Percentiles rank a stretch among this genome's conserved stretches.
These are phyloP conservation scores for Boletus smithii DNA, from an alignment of 1,284 basidiomycete species.

Conservation along the genomic window DNA sequence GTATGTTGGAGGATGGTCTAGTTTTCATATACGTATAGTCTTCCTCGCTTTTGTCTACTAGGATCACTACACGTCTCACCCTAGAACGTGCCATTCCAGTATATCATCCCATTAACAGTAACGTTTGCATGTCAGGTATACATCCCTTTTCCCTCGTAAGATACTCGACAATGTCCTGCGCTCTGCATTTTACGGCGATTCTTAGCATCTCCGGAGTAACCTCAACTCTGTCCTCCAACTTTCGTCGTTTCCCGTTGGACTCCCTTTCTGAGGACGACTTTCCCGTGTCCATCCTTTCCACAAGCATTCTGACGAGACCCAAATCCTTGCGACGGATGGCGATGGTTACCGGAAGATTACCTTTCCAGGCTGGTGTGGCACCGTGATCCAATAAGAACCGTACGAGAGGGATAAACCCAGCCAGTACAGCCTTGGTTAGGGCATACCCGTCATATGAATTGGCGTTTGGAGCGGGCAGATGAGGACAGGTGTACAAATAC, in stretches of 20 bases:
- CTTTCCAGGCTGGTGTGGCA: conserved; percentile 63
- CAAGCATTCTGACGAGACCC: conserved; percentile 63
- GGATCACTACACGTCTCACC: background rate
- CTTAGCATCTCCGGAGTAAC: conserved; percentile 60
- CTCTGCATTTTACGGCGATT: conserved; percentile 58
- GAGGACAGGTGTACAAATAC: conserved; percentile 47
- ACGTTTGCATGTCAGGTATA: conserved; percentile 66
- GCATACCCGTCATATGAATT: conserved; percentile 76
- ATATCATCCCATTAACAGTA: conserved; percentile 44
- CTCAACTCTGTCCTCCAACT: conserved; percentile 55
- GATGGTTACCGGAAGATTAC: conserved; percentile 62
- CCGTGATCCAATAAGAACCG: conserved; percentile 66
- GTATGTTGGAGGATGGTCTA: conserved; percentile 16
- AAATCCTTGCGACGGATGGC: conserved; percentile 74
- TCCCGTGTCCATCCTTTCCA: conserved; percentile 51
- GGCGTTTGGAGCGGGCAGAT: conserved; percentile 41
- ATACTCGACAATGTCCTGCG: conserved; percentile 69
- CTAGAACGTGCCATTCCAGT: conserved; percentile 3
- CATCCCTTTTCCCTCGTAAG: conserved; percentile 74
- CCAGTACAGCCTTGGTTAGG: conserved; percentile 70
- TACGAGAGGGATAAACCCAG: conserved; percentile 60
- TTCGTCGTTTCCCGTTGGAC: conserved; percentile 46
- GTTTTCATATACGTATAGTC: conserved; percentile 5
- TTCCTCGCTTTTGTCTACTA: background rate
- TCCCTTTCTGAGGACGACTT: conserved; percentile 6